These are phyloP conservation scores for Lanmaoa pseudosensibilis DNA, from an alignment of 768 basidiomycete species.

Conservation along the genomic window DNA sequence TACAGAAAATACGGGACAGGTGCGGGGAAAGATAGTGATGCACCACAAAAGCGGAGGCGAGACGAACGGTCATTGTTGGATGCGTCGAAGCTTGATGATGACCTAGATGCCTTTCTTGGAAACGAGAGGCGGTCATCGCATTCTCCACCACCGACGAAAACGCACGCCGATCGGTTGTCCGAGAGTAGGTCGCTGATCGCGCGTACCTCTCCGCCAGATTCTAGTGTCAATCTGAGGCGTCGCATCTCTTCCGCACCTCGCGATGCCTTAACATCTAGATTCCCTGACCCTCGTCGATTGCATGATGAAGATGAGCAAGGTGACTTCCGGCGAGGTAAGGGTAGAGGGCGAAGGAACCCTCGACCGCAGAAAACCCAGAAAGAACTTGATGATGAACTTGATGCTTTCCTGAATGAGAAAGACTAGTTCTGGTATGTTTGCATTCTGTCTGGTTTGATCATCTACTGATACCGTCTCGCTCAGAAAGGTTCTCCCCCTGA, in stretches of 20 bases:
- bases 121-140: conserved; percentile 38
- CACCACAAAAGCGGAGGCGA: conserved; percentile 37
- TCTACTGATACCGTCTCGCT: conserved; percentile 5
- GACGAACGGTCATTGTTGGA: conserved; percentile 35
- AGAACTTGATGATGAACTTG: conserved; percentile 81
- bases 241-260: conserved; percentile 44
- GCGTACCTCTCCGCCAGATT: conserved; percentile 50
- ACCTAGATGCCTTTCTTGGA: conserved; percentile 68
- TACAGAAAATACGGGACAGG: conserved; percentile 70
- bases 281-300: conserved; percentile 18
- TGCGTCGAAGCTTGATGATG: conserved; percentile 56
- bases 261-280: conserved; percentile 20
- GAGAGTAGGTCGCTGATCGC: conserved; percentile 55
- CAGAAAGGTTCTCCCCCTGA: neutral
- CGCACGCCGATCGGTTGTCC: conserved; percentile 65
- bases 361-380: conserved; percentile 61
- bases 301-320: conserved; percentile 25
- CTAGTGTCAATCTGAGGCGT: conserved; percentile 41
- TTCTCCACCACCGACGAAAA: conserved; percentile 58
- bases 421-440: conserved; percentile 30
- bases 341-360: conserved; percentile 40
- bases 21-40: conserved; percentile 61
- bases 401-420: conserved; percentile 66
- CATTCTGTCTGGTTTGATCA: neutral
- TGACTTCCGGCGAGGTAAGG: conserved; percentile 29